Base-by-base conservation (phyloP, 805 yeast species). In the Clavispora asparagi region DNA sequence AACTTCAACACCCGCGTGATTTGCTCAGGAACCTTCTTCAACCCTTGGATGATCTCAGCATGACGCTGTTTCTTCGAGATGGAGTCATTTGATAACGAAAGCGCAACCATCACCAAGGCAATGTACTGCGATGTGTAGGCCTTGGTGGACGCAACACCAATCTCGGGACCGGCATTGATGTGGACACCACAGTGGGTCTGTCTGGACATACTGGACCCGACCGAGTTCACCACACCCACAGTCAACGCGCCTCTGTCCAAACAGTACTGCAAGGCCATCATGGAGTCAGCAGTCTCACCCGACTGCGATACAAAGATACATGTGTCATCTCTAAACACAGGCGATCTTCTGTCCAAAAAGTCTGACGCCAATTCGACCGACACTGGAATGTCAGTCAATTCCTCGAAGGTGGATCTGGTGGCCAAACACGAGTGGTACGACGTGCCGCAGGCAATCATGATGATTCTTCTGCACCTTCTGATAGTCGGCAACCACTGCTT, bases 361-460 rank as follows among this genome's bases (percentile, higher is more conserved):
- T 91, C 97, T 12, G 96, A 87, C 10, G 97, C 97, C 61, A 91
- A 78, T 65, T 91, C 97, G 33, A 91, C 95, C 39, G 87, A 73
- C 7, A 90, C 96, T 7, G 97, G 97, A 50, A 90, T 86, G 63
- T 92, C 98, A 29, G 97, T 89, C 60, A 94, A 77, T 65, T 94
- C 99, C 71, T 94, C 99, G 64, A 94, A 91, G 53, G 90, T 84
- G 13, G 97, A 87, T 70, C 99, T 83, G 19, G 96, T 92, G 17
- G 99, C 99, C 64, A 94, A 72, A 75, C 99, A 94, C 14, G 99
- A 94, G 71, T 94, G 99, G 65, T 91, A 94, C 0, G 99, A 94
- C 7, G 99, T 94, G 73, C 99, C 99, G 73, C 99, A 94, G 1
- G 99, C 99, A 71, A 94, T 87, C 98, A 94, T 94, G 49, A 91